Conservation (phyloP, 1,284 basidiomycete genomes). For the Ustilago tritici region DNA sequence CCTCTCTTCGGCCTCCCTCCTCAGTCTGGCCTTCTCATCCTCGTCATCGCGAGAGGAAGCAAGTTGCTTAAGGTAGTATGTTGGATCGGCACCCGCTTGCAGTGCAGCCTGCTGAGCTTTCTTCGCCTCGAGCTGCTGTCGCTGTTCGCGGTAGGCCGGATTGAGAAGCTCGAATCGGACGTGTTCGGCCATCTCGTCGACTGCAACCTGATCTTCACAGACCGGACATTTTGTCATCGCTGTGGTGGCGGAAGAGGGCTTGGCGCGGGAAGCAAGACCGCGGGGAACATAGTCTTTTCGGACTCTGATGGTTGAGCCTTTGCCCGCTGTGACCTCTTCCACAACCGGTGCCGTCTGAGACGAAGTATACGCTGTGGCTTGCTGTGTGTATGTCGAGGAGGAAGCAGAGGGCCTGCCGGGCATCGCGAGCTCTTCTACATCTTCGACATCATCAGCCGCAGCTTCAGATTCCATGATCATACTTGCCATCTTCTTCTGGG, state of each 20-base stretch:
- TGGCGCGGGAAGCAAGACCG: constrained; percentile 45
- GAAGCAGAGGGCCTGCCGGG: constrained; percentile 20
- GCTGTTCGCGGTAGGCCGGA: constrained; percentile 75
- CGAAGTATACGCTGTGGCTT: constrained; percentile 5
- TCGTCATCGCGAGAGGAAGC: constrained; percentile 61
- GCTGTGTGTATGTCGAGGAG: background rate
- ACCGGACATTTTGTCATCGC: constrained; percentile 83
- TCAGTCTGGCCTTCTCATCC: constrained; percentile 58
- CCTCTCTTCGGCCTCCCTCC: constrained; percentile 60
- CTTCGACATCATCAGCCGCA: constrained; percentile 77
- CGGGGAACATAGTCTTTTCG: constrained; percentile 91
- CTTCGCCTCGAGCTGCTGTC: constrained; percentile 61
- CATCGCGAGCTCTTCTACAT: constrained; percentile 73
- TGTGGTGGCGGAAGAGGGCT: constrained; percentile 19
- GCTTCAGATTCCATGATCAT: constrained; percentile 92
- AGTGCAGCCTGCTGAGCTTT: constrained; percentile 65
- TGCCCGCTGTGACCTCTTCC: constrained; percentile 24
- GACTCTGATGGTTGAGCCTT: constrained; percentile 73
- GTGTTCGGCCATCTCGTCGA: constrained; percentile 95
- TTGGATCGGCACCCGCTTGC: constrained; percentile 64
- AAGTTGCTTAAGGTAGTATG: constrained; percentile 61
- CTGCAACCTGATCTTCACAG: constrained; percentile 91
- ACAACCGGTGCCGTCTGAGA: constrained; percentile 4
- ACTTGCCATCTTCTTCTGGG: constrained; percentile 96
- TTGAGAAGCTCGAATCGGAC: constrained; percentile 98